Evolutionary conservation across 495 filamentous ascomycete species (phyloP).

Genomic region (Aspergillus campestris): DNA sequence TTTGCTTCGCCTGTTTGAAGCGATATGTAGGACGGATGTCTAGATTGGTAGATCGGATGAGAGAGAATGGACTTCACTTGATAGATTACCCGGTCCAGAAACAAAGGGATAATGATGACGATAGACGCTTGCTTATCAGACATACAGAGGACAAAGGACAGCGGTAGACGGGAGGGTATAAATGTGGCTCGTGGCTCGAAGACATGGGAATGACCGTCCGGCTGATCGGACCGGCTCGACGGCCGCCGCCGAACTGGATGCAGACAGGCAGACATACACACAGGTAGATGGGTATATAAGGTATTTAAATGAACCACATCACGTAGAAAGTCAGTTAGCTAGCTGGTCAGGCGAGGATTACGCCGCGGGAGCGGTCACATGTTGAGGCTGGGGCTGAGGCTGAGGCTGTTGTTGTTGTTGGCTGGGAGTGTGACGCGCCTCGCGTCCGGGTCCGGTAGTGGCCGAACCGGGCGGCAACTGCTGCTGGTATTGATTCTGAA

Average conservation of each 20-base stretch:
- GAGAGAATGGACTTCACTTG: not conserved
- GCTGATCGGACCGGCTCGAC: no score
- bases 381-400: slow-evolving; percentile 7
- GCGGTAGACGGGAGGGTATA: not conserved
- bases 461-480: slow-evolving; percentile 33
- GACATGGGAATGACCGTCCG: no score
- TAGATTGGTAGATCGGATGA: no score
- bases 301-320: slow-evolving; percentile 2
- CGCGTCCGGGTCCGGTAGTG: slow-evolving; percentile 32
- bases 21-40: not conserved
- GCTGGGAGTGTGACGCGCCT: slow-evolving; percentile 9
- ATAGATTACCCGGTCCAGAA: not conserved
- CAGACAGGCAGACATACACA: not conserved
- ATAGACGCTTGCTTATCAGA: not conserved
- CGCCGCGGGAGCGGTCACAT: slow-evolving; percentile 25
- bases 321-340: not conserved
- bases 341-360: slow-evolving; percentile 9
- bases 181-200: no score
- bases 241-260: not conserved
- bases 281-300: slow-evolving; percentile 13
- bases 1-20: not conserved
- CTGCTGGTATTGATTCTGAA: slow-evolving; percentile 29
- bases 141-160: slow-evolving; percentile 1
- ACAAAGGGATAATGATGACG: not conserved
- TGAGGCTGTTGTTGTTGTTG: slow-evolving; percentile 7